These are phyloP conservation scores for Ceratocystis destructans DNA, from an alignment of 2,329 filamentous ascomycete genomes.

Conservation along the genomic window DNA sequence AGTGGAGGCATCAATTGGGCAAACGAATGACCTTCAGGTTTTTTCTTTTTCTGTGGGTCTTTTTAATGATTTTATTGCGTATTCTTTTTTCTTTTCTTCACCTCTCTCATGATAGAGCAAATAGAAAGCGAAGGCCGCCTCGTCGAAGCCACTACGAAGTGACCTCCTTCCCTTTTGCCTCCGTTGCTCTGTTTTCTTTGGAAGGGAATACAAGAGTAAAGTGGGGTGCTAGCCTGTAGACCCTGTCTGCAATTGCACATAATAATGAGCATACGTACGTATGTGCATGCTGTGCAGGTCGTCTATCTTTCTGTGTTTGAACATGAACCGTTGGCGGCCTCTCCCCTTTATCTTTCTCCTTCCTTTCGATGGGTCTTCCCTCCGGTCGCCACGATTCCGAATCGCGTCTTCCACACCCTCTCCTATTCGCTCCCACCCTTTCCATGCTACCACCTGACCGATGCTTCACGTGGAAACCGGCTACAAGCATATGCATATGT, in stretches of 20 bases:
- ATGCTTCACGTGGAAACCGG: neutral
- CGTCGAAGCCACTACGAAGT: neutral
- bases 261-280: no score
- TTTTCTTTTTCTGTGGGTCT: neutral
- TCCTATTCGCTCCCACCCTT: neutral
- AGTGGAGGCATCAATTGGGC: neutral
- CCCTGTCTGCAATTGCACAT: no score
- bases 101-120: neutral
- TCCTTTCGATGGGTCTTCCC: neutral
- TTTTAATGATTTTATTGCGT: neutral
- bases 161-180: neutral
- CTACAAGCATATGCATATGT: conserved; percentile 18
- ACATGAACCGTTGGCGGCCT: neutral
- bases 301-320: no score
- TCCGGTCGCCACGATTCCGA: neutral
- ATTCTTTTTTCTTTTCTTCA: neutral
- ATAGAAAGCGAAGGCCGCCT: neutral
- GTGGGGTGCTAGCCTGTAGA: neutral
- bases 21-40: neutral
- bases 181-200: neutral
- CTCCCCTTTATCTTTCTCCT: neutral
- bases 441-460: neutral
- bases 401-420: neutral
- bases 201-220: neutral
- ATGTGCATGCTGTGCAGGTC: no score